These are phyloP conservation scores for Teratosphaeria epicoccoides DNA, from an alignment of 2,329 filamentous ascomycete genomes.

Conservation along the genomic window DNA sequence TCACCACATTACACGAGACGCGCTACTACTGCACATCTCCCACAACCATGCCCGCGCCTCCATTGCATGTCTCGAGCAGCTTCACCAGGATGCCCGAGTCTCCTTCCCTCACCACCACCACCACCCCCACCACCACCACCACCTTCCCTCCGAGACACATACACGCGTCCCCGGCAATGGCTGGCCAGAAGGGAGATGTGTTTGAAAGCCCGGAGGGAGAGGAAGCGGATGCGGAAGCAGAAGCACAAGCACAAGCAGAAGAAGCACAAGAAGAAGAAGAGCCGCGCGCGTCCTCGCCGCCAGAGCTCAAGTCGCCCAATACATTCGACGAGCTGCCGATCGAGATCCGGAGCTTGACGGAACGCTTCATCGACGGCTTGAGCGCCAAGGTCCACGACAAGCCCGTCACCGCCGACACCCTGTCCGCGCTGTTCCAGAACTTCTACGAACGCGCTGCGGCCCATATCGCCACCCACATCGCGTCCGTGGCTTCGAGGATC, in stretches of 20 bases:
- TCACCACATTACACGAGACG: too few species aligned
- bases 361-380: constrained; percentile 86
- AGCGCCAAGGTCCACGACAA: constrained; percentile 75
- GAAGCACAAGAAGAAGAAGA: too few species aligned
- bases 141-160: constrained; percentile 29
- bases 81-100: constrained; percentile 40
- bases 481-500: constrained; percentile 62
- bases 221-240: too few species aligned
- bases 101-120: too few species aligned
- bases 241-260: too few species aligned
- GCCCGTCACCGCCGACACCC: constrained; percentile 70
- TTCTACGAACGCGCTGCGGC: constrained; percentile 76
- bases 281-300: constrained; percentile 5
- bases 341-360: constrained; percentile 80
- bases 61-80: constrained; percentile 34
- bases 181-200: constrained; percentile 26
- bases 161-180: constrained; percentile 24
- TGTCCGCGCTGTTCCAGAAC: constrained; percentile 84
- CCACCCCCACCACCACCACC: constrained; percentile 5
- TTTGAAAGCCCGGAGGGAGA: constrained; percentile 30
- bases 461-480: constrained; percentile 80
- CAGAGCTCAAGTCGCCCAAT: constrained; percentile 40
- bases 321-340: constrained; percentile 85
- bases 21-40: too few species aligned
- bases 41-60: constrained; percentile 16